Evolutionary conservation across 805 yeast genomes (phyloP).

Genomic region (Candida ulmi): DNA sequence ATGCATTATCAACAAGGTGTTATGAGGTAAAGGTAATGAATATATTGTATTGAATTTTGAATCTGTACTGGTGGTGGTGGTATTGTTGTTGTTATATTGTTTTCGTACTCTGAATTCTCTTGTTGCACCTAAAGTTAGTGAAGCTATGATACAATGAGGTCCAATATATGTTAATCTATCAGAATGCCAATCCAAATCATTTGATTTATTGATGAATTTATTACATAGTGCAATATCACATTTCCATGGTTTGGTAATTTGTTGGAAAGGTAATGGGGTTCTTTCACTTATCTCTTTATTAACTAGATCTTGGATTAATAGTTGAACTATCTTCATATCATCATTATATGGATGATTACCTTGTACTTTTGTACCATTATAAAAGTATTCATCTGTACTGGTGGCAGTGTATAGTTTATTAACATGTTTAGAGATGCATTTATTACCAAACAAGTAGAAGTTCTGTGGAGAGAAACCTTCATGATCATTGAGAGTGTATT

Average conservation of each 20-base stretch:
- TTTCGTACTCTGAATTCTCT: constrained; percentile 59
- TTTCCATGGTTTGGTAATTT: constrained; percentile 35
- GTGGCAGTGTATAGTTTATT: constrained; percentile 32
- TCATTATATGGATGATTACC: constrained; percentile 31
- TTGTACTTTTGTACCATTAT: constrained; percentile 36
- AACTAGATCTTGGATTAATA: constrained; percentile 34
- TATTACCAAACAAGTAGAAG: constrained; percentile 60
- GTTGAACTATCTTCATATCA: constrained; percentile 34
- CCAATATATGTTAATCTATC: constrained; percentile 71
- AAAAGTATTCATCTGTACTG: constrained; percentile 19
- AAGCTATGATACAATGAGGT: constrained; percentile 62
- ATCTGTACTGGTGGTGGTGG: too few species aligned
- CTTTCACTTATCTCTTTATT: constrained; percentile 29
- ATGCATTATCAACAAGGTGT: constrained; percentile 65
- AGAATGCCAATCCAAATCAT: constrained; percentile 68
- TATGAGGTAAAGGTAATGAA: constrained; percentile 63
- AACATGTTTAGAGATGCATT: constrained; percentile 54
- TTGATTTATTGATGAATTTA: constrained; percentile 41
- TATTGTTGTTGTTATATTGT: constrained; percentile 31
- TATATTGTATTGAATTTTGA: constrained; percentile 28
- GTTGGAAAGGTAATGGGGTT: constrained; percentile 32
- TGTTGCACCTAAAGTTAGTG: constrained; percentile 64
- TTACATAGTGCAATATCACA: constrained; percentile 54
- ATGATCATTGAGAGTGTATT: constrained; percentile 36
- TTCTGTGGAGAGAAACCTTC: constrained; percentile 34